Evolutionary conservation across 371 early-diverging fungal genomes (phyloP).

Genomic region (Dinochytrium kinnereticum): DNA sequence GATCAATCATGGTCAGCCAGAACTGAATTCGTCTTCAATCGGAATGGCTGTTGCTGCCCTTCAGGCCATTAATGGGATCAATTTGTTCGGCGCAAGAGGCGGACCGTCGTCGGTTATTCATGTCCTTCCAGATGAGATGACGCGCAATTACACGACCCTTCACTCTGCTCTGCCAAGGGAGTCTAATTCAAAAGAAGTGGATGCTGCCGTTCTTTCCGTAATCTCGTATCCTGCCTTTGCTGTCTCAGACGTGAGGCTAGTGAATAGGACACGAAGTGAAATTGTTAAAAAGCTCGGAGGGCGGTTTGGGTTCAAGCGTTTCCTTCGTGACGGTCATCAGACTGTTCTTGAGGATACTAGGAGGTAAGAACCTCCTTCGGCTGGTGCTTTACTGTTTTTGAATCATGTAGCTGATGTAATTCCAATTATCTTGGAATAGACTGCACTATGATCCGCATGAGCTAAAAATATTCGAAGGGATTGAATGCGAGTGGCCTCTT

Average conservation of each 20-base stretch:
- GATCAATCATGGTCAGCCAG: slow-evolving; percentile 87
- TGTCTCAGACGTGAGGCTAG: slow-evolving; percentile 69
- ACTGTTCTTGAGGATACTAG: slow-evolving; percentile 78
- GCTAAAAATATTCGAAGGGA: slow-evolving; percentile 82
- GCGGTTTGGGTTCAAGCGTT: slow-evolving; percentile 84
- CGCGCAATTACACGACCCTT: slow-evolving; percentile 80
- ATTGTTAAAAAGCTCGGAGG: slow-evolving; percentile 85
- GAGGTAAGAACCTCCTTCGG: slow-evolving; percentile 25
- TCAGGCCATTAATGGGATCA: slow-evolving; percentile 85
- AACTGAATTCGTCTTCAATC: slow-evolving; percentile 85
- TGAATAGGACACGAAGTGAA: slow-evolving; percentile 70
- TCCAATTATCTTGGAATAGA: slow-evolving; percentile 45
- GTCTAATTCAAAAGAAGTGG: slow-evolving; percentile 87
- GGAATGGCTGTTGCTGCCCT: slow-evolving; percentile 91
- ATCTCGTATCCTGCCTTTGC: slow-evolving; percentile 93
- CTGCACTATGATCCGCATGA: slow-evolving; percentile 86
- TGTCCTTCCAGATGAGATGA: slow-evolving; percentile 84
- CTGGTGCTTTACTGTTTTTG: neutral
- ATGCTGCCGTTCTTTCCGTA: slow-evolving; percentile 85
- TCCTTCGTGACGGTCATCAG: slow-evolving; percentile 90
- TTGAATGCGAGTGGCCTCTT: slow-evolving; percentile 93
- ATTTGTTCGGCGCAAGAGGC: slow-evolving; percentile 83
- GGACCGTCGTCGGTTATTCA: slow-evolving; percentile 82
- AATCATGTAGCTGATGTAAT: neutral
- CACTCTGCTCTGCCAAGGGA: slow-evolving; percentile 85